Percentiles rank a stretch among this genome's conserved stretches.
Evolutionary conservation across 1,139 yeast species (phyloP).

Genomic region (Casaregolazyma lundiana): DNA sequence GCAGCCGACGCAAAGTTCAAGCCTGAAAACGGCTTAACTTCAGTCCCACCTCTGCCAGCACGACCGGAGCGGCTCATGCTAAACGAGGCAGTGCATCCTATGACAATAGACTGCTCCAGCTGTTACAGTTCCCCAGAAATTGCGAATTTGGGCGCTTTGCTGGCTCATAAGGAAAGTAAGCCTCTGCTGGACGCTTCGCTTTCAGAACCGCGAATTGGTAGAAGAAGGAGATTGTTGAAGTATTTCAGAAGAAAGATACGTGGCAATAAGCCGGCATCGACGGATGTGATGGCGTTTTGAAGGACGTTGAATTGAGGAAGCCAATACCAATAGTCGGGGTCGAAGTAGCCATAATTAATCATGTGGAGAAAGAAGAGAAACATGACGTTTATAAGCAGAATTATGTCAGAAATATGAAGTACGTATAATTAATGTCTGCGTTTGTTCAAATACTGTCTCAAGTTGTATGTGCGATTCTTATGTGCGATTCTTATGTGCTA

Average conservation of each 20-base stretch:
- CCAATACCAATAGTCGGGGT: no score
- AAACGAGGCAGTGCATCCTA: background rate
- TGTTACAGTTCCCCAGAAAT: background rate
- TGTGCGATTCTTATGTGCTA: no score
- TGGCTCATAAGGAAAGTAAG: background rate
- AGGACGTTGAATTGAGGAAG: background rate
- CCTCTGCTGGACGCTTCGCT: background rate
- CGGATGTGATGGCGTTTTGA: background rate
- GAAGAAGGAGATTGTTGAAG: background rate
- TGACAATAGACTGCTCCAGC: background rate
- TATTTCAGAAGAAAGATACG: background rate
- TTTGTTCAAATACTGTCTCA: no score
- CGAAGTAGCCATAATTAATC: no score
- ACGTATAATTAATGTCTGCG: no score
- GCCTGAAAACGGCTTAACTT: background rate
- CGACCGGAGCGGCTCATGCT: background rate
- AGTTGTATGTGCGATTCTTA: no score
- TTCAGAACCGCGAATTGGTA: background rate
- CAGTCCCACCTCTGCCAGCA: background rate
- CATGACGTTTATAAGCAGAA: no score
- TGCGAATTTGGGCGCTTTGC: background rate
- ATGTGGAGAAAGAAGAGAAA: no score
- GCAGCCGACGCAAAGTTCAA: background rate
- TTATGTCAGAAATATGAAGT: no score
- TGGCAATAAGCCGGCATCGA: background rate